Evolutionary conservation across 768 basidiomycete genomes (phyloP).

Genomic region (Mycena venus): DNA sequence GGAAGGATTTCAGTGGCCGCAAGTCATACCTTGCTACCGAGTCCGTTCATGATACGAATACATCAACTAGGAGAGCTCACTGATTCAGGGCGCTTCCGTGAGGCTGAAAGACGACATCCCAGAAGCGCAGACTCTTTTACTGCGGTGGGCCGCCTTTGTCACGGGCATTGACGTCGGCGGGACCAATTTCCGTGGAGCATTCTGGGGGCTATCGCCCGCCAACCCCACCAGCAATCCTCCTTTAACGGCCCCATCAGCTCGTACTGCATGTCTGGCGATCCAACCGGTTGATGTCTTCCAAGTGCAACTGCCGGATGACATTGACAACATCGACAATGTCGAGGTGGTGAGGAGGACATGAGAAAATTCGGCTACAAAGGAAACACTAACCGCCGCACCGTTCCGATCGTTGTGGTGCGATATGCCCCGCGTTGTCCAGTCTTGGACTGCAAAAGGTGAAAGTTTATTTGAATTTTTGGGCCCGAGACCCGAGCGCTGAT

Average conservation of each 20-base stretch:
- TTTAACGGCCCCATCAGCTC: background rate
- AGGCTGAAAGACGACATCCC: constrained; percentile 8
- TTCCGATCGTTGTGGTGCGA: constrained; percentile 26
- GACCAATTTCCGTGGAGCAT: background rate
- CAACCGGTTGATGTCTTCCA: constrained; percentile 24
- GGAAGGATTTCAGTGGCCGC: constrained; percentile 16
- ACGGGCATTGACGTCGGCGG: background rate
- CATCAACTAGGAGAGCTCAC: constrained; percentile 8
- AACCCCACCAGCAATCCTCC: background rate
- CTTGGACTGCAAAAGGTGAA: constrained; percentile 19
- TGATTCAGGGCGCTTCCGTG: constrained; percentile 27
- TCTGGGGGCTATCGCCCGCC: background rate
- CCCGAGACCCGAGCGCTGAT: too few relatives aligned
- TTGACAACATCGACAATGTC: constrained; percentile 10
- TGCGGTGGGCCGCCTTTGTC: constrained; percentile 2
- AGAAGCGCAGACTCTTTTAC: background rate
- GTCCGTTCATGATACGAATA: background rate
- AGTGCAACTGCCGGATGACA: constrained; percentile 19
- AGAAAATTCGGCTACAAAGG: constrained; percentile 4
- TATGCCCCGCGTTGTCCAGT: constrained; percentile 25
- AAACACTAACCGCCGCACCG: constrained; percentile 22
- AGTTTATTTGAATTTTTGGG: too few relatives aligned
- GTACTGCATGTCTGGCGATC: constrained; percentile 17
- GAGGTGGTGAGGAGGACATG: constrained; percentile 11
- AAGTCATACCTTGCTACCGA: background rate